Evolutionary conservation across 345 rosid species (phyloP).

Genomic region (Hibiscus mutabilis): DNA sequence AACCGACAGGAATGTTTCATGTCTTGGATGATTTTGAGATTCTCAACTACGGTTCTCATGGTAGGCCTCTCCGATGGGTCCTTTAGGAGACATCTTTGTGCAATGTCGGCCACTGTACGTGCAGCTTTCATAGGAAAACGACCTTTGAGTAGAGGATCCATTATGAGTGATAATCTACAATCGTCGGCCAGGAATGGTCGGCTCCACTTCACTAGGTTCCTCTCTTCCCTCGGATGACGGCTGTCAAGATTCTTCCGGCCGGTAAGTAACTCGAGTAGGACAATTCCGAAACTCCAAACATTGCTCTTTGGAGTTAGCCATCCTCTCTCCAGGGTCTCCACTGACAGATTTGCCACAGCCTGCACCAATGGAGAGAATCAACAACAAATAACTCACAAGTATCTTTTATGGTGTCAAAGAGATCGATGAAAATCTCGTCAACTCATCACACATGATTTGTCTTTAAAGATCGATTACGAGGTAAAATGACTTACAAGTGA

Average conservation of each 20-base stretch:
- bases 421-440: not conserved
- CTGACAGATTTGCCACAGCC: constrained; percentile 81
- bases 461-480: not conserved
- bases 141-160: constrained; percentile 90
- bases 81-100: not conserved
- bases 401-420: not conserved
- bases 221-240: constrained; percentile 69
- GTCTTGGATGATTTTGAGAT: constrained; percentile 12
- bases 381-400: not conserved
- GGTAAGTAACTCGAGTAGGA: constrained; percentile 80
- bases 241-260: constrained; percentile 82
- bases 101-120: constrained; percentile 69
- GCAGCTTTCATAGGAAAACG: constrained; percentile 82
- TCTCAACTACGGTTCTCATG: not conserved
- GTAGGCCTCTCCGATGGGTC: not conserved
- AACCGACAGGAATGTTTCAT: constrained; percentile 71
- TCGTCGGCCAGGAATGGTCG: constrained; percentile 79
- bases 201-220: constrained; percentile 87
- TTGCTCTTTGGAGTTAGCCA: constrained; percentile 92
- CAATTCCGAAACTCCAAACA: constrained; percentile 93
- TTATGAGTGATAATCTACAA: constrained; percentile 73
- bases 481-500: constrained; percentile 36
- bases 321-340: constrained; percentile 91
- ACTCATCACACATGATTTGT: not conserved
- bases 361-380: constrained; percentile 17